Conservation (phyloP, 768 basidiomycete species). For the Leccinum longicurvipes region DNA sequence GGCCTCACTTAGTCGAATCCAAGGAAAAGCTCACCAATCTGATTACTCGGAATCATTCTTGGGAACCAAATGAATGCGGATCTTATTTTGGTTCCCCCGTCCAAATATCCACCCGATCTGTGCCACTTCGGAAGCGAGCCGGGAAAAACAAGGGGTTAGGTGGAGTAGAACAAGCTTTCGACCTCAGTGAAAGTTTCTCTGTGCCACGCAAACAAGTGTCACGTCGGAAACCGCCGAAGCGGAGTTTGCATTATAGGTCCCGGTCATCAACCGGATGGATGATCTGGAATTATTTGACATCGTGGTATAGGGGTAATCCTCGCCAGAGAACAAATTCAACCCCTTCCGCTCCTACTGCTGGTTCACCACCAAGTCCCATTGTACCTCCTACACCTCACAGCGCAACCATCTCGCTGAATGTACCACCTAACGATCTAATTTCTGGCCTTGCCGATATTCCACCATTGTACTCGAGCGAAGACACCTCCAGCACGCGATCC, state of each 20-base stretch:
- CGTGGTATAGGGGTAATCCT: background rate
- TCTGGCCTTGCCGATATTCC: background rate
- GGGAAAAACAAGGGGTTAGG: too few relatives aligned
- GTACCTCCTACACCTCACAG: constrained; percentile 11
- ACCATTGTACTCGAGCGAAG: constrained; percentile 3
- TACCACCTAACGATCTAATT: background rate
- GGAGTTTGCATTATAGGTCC: too few relatives aligned
- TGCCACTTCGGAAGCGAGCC: too few relatives aligned
- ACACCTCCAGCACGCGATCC: background rate
- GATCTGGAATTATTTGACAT: too few relatives aligned
- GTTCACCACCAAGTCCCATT: constrained; percentile 1
- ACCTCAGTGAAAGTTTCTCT: too few relatives aligned
- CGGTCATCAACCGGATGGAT: too few relatives aligned
- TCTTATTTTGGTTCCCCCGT: constrained; percentile 10
- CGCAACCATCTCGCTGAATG: background rate
- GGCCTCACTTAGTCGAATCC: constrained; percentile 8
- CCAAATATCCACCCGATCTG: background rate
- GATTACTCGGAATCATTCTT: constrained; percentile 5
- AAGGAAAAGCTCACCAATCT: constrained; percentile 10
- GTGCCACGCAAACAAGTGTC: too few relatives aligned
- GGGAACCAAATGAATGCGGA: constrained; percentile 4
- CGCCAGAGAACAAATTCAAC: too few relatives aligned
- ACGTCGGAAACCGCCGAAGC: too few relatives aligned
- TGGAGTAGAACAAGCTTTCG: too few relatives aligned
- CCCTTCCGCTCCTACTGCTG: constrained; percentile 4